Conservation (phyloP, 306 rosid species). For the Trifolium subterraneum region DNA sequence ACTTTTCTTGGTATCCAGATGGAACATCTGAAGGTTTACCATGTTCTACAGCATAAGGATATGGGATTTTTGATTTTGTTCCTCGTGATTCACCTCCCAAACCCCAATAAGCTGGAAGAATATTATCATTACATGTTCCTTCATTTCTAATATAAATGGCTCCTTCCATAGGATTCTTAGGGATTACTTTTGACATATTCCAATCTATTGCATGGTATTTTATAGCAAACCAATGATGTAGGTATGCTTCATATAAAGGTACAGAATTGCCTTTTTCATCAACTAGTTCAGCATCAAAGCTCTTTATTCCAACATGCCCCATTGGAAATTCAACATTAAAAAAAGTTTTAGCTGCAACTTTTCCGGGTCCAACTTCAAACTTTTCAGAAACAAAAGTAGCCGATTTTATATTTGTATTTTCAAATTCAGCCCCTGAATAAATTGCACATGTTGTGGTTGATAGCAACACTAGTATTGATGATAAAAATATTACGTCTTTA, state of each 20-base stretch:
- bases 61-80: background rate
- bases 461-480: background rate
- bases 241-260: too few relatives aligned
- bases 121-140: background rate
- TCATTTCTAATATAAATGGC: background rate
- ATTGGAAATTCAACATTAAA: too few relatives aligned
- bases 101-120: background rate
- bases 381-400: background rate
- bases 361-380: slow-evolving; percentile 19
- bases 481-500: background rate
- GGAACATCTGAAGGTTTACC: background rate
- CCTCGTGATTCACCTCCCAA: background rate
- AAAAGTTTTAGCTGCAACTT: background rate
- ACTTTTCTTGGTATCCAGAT: background rate
- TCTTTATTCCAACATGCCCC: too few relatives aligned
- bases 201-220: too few relatives aligned
- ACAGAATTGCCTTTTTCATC: too few relatives aligned
- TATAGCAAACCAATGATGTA: too few relatives aligned
- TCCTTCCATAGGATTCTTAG: too few relatives aligned
- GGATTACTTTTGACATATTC: too few relatives aligned
- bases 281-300: too few relatives aligned
- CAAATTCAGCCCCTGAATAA: too few relatives aligned
- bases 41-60: background rate
- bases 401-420: slow-evolving; percentile 24
- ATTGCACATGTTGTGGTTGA: background rate